Evolutionary conservation across 2,329 filamentous ascomycete species (phyloP).

Genomic region (Thelonectria discophora): DNA sequence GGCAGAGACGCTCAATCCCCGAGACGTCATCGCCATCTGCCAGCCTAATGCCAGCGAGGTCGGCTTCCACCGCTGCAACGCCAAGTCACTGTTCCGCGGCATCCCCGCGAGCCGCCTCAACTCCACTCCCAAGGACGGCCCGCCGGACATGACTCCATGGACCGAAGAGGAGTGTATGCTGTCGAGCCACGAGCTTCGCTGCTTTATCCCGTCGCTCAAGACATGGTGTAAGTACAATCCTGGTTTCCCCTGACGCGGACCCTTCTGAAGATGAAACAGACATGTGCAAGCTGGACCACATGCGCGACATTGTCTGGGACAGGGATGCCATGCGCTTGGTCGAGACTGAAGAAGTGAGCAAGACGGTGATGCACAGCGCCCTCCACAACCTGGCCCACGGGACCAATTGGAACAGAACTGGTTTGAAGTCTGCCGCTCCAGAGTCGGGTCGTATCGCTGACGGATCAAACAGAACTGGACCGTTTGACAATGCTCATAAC

Average conservation of each 20-base stretch:
- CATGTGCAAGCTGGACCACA: not conserved
- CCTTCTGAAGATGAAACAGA: not conserved
- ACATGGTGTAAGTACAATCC: conserved; percentile 24
- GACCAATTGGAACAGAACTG: no score
- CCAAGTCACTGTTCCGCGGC: not conserved
- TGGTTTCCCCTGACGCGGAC: not conserved
- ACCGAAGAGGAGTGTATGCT: conserved; percentile 23
- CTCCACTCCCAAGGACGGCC: not conserved
- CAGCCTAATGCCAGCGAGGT: not conserved
- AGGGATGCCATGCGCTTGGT: not conserved
- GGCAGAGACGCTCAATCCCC: not conserved
- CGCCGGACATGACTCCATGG: conserved; percentile 2
- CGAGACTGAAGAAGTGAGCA: conserved; percentile 15
- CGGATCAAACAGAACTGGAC: conserved; percentile 36
- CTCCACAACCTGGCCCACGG: not conserved
- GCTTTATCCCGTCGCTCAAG: conserved; percentile 18
- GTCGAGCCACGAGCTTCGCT: conserved; percentile 7
- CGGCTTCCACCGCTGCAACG: not conserved
- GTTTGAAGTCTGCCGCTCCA: not conserved
- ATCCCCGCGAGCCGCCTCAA: not conserved
- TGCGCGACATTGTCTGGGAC: conserved; percentile 14
- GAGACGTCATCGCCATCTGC: not conserved
- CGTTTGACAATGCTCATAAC: conserved; percentile 44
- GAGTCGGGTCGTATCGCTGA: not conserved
- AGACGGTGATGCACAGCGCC: not conserved